Conservation (phyloP, 768 basidiomycete genomes). For the Mycena capillaripes region DNA sequence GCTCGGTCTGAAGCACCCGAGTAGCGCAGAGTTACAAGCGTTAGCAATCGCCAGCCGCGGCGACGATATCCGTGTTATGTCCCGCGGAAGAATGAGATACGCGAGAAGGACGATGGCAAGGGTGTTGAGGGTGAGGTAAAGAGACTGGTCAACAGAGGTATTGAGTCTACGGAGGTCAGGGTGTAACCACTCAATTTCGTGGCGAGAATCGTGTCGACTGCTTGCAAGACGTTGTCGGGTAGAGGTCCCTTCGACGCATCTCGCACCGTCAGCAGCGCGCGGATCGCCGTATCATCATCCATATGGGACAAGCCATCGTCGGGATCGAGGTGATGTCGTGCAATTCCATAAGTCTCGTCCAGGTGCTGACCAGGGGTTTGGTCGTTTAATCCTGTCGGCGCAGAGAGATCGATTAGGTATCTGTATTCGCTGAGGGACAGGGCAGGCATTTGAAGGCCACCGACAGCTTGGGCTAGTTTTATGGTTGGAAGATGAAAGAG, state of each 20-base stretch:
- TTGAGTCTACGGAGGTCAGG: not conserved
- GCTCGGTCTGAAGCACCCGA: slow-evolving; percentile 10
- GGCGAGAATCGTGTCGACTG: slow-evolving; percentile 15
- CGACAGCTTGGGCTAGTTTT: not conserved
- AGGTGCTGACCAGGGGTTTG: not conserved
- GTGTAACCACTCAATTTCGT: slow-evolving; percentile 2
- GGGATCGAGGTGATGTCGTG: slow-evolving; percentile 8
- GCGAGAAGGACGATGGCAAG: slow-evolving; percentile 1
- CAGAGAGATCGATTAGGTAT: slow-evolving; percentile 15
- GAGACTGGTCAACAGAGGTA: not conserved
- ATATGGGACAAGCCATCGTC: not conserved
- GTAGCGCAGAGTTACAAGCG: slow-evolving; percentile 11
- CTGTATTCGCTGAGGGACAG: slow-evolving; percentile 8
- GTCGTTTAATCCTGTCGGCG: not conserved
- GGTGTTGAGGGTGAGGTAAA: not conserved
- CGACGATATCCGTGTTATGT: slow-evolving; percentile 16
- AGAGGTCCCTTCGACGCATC: not conserved
- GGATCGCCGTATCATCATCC: not conserved
- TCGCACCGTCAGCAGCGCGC: slow-evolving; percentile 4
- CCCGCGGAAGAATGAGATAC: slow-evolving; percentile 15
- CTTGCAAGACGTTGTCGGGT: not conserved
- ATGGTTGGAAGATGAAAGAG: too few species aligned
- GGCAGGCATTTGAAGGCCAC: not conserved
- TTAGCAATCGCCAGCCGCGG: slow-evolving; percentile 10
- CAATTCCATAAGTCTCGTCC: not conserved